Evolutionary conservation across 768 basidiomycete genomes (phyloP).

Genomic region (Daedaleopsis sinensis): DNA sequence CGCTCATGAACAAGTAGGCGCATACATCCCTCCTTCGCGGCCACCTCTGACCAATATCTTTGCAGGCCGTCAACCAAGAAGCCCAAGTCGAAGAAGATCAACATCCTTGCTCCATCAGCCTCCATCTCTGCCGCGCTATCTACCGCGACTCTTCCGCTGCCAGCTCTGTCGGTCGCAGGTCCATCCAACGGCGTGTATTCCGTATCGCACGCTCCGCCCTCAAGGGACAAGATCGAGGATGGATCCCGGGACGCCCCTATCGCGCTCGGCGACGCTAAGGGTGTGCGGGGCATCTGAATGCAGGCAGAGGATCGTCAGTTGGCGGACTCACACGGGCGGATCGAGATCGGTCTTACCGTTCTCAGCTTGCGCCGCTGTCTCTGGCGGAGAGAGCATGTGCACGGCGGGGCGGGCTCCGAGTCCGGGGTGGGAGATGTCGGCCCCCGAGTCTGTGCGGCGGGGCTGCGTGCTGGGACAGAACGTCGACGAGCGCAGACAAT

Average conservation of each 20-base stretch:
- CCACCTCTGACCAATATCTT: neutral
- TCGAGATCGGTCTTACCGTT: no score
- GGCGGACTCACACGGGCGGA: no score
- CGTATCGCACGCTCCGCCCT: neutral
- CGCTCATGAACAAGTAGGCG: conserved; percentile 68
- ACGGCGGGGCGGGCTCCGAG: no score
- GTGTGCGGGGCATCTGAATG: no score
- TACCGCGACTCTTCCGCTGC: conserved; percentile 20
- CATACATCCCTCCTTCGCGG: neutral
- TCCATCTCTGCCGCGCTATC: conserved; percentile 33
- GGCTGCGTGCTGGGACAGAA: no score
- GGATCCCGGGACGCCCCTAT: conserved; percentile 57
- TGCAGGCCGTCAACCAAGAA: conserved; percentile 63
- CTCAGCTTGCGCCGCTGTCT: no score
- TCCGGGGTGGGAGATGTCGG: no score
- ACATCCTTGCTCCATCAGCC: conserved; percentile 33
- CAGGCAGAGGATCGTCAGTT: no score
- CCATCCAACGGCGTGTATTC: neutral
- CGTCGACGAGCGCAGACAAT: no score
- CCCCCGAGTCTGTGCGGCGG: no score
- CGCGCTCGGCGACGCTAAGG: no score
- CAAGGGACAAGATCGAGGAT: conserved; percentile 37
- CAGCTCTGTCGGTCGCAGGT: conserved; percentile 9
- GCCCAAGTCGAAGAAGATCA: conserved; percentile 64
- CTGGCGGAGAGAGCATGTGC: no score